Conservation (phyloP, 345 rosid species). For the Acer saccharum region DNA sequence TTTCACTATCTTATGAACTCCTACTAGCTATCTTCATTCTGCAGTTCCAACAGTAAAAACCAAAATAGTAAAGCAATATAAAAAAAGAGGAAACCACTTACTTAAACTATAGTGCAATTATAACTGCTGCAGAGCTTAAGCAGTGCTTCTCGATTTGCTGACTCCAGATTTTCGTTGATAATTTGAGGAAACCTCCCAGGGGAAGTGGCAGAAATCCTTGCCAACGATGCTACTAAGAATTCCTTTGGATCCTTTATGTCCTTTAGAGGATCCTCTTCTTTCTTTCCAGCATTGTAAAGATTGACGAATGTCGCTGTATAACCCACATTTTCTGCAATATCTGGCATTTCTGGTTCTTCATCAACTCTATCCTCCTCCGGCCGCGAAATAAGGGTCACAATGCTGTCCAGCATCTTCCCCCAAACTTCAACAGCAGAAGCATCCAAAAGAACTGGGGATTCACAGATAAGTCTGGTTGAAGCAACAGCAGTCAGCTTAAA, state of each 20-base stretch:
- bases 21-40: neutral
- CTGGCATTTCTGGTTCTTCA: constrained; percentile 94
- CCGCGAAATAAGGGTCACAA: constrained; percentile 77
- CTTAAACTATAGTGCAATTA: constrained; percentile 63
- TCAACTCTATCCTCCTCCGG: constrained; percentile 80
- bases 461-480: constrained; percentile 77
- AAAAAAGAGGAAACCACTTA: constrained; percentile 37
- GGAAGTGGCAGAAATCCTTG: constrained; percentile 54
- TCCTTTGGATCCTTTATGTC: constrained; percentile 80
- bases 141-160: constrained; percentile 70
- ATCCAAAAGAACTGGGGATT: constrained; percentile 67
- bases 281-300: constrained; percentile 89
- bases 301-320: constrained; percentile 79
- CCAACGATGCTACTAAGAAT: constrained; percentile 68
- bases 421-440: constrained; percentile 58
- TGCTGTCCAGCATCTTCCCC: constrained; percentile 87
- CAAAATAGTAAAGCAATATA: constrained; percentile 5
- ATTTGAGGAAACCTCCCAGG: constrained; percentile 84
- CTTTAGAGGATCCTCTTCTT: constrained; percentile 84
- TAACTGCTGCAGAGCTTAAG: constrained; percentile 68
- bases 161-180: constrained; percentile 67
- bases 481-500: constrained; percentile 82
- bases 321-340: constrained; percentile 75
- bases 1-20: neutral
- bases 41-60: neutral